These are phyloP conservation scores for Celoporthe dispersa DNA, from an alignment of 2,329 filamentous ascomycete species.

Conservation along the genomic window DNA sequence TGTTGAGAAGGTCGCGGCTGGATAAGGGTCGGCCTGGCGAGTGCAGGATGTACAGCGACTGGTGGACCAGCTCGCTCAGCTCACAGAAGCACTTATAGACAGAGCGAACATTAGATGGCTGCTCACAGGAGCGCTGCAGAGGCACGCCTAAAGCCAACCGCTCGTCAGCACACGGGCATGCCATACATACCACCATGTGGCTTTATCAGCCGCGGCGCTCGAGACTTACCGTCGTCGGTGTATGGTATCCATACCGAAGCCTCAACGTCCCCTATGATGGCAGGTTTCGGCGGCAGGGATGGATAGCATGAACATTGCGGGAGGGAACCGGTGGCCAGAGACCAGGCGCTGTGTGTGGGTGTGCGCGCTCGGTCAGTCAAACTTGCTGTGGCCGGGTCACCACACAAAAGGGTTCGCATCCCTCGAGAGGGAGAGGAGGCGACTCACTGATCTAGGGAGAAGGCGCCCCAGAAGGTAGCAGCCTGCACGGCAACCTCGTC, in stretches of 20 bases:
- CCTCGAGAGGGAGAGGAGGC: neutral
- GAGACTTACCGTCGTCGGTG: constrained; percentile 57
- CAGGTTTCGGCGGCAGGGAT: constrained; percentile 61
- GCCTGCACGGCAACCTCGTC: constrained; percentile 62
- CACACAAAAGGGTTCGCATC: too few relatives aligned
- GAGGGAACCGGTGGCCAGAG: constrained; percentile 64
- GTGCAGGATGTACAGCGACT: constrained; percentile 73
- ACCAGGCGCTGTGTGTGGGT: constrained; percentile 58
- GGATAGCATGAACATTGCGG: constrained; percentile 64
- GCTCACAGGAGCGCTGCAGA: constrained; percentile 59
- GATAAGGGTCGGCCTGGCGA: constrained; percentile 69
- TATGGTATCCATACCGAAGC: constrained; percentile 64
- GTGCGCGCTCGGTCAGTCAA: neutral
- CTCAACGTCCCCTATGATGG: constrained; percentile 64
- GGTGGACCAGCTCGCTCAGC: constrained; percentile 74
- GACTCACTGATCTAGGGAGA: constrained; percentile 66
- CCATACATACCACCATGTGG: neutral
- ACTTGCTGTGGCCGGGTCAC: neutral
- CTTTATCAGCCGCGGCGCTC: neutral
- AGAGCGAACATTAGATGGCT: constrained; percentile 70
- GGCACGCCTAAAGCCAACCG: constrained; percentile 51
- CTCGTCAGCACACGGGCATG: neutral
- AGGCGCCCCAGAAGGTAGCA: constrained; percentile 66
- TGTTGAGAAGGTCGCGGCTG: constrained; percentile 63
- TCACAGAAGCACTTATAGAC: constrained; percentile 72